Conservation (phyloP, 1,139 yeast genomes). For the Taphrina communis region DNA sequence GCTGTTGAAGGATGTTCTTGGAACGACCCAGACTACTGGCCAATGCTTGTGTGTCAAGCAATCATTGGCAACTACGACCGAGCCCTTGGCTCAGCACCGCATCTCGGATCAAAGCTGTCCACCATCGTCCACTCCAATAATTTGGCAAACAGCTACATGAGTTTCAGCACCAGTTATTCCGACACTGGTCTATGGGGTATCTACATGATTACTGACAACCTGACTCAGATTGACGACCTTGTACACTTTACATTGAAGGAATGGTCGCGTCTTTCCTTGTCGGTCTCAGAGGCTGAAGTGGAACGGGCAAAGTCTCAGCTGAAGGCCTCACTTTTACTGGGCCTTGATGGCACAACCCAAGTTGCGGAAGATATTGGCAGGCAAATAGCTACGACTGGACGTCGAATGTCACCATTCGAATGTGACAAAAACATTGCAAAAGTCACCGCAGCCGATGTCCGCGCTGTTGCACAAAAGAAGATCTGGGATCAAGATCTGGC, state of each 20-base stretch:
- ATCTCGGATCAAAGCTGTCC: conserved; percentile 85
- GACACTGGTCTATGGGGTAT: conserved; percentile 99
- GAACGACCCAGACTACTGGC: conserved; percentile 94
- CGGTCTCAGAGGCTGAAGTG: conserved; percentile 85
- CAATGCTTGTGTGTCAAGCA: conserved; percentile 95
- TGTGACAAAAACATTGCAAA: conserved; percentile 83
- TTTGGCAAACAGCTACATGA: conserved; percentile 91
- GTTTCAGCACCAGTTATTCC: conserved; percentile 94
- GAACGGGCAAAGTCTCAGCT: conserved; percentile 93
- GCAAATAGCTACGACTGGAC: conserved; percentile 93
- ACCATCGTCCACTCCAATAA: conserved; percentile 75
- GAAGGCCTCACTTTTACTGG: conserved; percentile 85
- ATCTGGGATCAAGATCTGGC: conserved; percentile 81
- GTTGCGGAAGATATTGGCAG: conserved; percentile 98
- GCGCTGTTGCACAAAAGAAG: conserved; percentile 86
- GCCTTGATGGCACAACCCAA: conserved; percentile 93
- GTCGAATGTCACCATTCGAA: conserved; percentile 86
- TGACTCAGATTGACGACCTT: conserved; percentile 67
- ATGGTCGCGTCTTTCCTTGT: conserved; percentile 83
- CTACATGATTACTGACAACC: conserved; percentile 82
- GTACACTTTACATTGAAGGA: conserved; percentile 79
- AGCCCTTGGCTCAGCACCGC: conserved; percentile 83
- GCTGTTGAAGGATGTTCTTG: conserved; percentile 99
- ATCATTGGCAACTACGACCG: conserved; percentile 98
- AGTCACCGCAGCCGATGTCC: conserved; percentile 78